Base-by-base conservation (phyloP, 139 green algal genomes). In the Picochlorum sp. region DNA sequence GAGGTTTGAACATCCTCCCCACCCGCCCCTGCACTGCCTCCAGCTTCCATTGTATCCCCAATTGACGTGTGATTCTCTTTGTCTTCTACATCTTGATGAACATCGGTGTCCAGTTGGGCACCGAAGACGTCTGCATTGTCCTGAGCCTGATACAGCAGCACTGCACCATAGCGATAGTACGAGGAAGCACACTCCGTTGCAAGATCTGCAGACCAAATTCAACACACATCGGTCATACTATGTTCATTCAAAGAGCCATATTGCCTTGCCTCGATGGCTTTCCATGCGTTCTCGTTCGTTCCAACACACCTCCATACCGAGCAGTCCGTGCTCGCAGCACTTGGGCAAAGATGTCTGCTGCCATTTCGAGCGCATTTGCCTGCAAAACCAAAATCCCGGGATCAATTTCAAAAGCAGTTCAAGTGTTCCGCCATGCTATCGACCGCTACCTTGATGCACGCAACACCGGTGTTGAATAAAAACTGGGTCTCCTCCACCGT, bases 91-190 rank as follows among this genome's bases (percentile, higher is more conserved):
- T 50, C 60, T n/a, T 71, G 45, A 52, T 26, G 37, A 52, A 38
- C 47, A 30, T 14, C 23, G 16, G 45, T 44, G 16, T 49, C 20
- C 18, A 70, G 13, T 0, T 45, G 51, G 2, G 54, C 68, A 2
- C 78, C 81, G 70, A 91, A 80, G 23, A 88, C 83, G 49, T 90
- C 81, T 2, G 61, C 67, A 21, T 75, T 65, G 20, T 76, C 71
- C 70, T 90, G 83, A 15, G 80, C 81, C 65, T 87, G 83, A 38
- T 78, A 79, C 44, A 91, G 81, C 28, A 91, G 74, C 3, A 76
- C 72, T 18, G 65, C 62, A 4, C 83, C 84, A 62, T 91, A 91
- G 24, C 80, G 71, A 57, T 78, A 81, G 63, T 90, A 90, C 24
- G 80, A 65, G 14, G n/a, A 49, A 14, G 80, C 83, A 50, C 80